Evolutionary conservation across 257 asterid species (phyloP).

Genomic region (Gentiana straminea): DNA sequence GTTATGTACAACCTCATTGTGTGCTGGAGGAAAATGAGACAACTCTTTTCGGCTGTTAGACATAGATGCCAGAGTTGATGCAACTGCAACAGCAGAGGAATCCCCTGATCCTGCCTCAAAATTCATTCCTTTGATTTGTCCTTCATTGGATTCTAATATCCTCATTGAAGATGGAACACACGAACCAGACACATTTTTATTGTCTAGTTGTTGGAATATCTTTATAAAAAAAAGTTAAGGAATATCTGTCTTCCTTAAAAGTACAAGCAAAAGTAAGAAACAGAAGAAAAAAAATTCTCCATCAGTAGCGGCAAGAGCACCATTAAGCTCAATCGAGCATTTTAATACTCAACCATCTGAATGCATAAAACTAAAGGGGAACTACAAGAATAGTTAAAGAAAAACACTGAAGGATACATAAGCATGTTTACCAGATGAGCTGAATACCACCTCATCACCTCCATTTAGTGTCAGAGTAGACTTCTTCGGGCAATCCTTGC

Average conservation of each 20-base stretch:
- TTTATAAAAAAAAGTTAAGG: slow-evolving; percentile 1
- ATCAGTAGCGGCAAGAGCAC: background rate
- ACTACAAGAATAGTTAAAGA: background rate
- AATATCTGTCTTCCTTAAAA: background rate
- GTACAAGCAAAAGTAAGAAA: background rate
- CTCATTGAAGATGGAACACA: slow-evolving; percentile 45
- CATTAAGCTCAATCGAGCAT: background rate
- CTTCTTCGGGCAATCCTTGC: slow-evolving; percentile 52
- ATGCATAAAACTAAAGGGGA: background rate
- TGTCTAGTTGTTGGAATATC: slow-evolving; percentile 60
- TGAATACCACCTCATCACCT: slow-evolving; percentile 84
- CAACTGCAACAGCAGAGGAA: slow-evolving; percentile 66
- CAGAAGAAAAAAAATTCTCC: background rate
- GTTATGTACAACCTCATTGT: slow-evolving; percentile 35
- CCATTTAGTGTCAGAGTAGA: slow-evolving; percentile 54
- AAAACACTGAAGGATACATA: slow-evolving; percentile 62
- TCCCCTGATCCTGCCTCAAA: slow-evolving; percentile 64
- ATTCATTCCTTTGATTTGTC: slow-evolving; percentile 53
- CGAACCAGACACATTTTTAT: slow-evolving; percentile 25
- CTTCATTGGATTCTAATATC: slow-evolving; percentile 63
- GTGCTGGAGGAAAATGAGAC: slow-evolving; percentile 49
- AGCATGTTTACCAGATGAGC: slow-evolving; percentile 56
- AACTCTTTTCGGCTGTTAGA: slow-evolving; percentile 47
- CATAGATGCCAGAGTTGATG: slow-evolving; percentile 63
- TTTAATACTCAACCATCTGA: background rate